phyloP scores from a whole-genome alignment of 176 grass and related monocot genomes.

The Juncus inflexus region DNA sequence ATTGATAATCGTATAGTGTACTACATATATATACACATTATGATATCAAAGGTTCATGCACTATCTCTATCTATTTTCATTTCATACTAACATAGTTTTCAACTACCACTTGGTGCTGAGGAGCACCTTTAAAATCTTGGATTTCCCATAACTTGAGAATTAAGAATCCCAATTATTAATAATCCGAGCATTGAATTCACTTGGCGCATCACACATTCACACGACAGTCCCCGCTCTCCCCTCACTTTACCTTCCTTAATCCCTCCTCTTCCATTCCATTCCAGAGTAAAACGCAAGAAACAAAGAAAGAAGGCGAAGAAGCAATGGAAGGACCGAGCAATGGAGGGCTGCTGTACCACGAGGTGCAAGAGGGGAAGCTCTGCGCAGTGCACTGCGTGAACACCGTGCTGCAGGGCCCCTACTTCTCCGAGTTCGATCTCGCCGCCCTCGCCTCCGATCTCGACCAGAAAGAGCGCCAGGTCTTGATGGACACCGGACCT shows the following conservation, averaged over 20 bases:
- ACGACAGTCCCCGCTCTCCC: background rate
- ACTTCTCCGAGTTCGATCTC: constrained; percentile 99
- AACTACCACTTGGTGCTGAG: no score
- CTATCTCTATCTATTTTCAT: no score
- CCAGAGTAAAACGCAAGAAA: background rate
- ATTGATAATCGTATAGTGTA: no score
- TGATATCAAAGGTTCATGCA: no score
- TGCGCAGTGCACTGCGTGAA: constrained; percentile 99
- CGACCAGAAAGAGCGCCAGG: constrained; percentile 70
- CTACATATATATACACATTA: no score
- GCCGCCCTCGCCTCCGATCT: constrained; percentile 89
- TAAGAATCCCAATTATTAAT: no score
- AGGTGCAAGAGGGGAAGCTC: constrained; percentile 95
- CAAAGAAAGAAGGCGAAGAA: background rate
- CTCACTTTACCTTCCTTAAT: background rate
- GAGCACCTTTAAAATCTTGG: no score
- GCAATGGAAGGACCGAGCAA: constrained; percentile 64
- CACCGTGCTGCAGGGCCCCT: constrained; percentile 91
- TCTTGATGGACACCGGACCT: constrained; percentile 49
- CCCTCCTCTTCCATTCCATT: background rate
- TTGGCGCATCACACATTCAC: background rate
- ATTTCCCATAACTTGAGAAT: no score
- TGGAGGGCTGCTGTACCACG: constrained; percentile 90
- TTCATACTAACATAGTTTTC: no score
- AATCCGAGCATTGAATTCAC: background rate